Evolutionary conservation across 148 eudicot species (phyloP), one percentile per base, ranked within the genome.

Genomic region (Chenopodium berlandieri): DNA sequence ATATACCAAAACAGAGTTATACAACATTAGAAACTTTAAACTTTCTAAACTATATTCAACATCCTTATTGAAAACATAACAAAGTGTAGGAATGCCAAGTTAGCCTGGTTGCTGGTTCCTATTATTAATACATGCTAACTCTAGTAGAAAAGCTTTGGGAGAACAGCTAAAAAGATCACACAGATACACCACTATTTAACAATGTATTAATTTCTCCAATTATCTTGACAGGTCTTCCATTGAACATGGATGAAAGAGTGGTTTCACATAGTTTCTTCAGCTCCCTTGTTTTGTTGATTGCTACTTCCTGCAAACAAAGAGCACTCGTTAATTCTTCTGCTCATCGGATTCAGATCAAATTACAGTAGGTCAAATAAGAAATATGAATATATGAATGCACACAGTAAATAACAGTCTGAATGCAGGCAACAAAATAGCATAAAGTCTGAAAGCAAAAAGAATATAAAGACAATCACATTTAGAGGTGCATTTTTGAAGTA

Each of bases 151-250:
- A 30, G 32, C 30, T 58, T 58, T 40, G 10, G 12, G 25, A 81
- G 48, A 76, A n/a, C 27, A 80, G 30, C 31, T 47, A 32, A 31
- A 50, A 66, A 79, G 50, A 34, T 89, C 79, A 89, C 22, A 82
- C 80, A 54, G 83, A 34, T 20, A 79, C 78, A 81, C 91, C 86
- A 68, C 86, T 87, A 64, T 86, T 90, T 82, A 91, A 77, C 79
- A 94, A 79, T 80, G 93, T 80, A 77, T 93, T 91, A 46, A 92
- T 94, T 87, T 94, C 95, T 85, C 95, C 94, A 44, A 93, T 91
- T 54, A 95, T 94, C 81, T 95, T 85, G 71, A 94, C 99, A 40
- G 97, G 97, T 82, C 99, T 89, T 80, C 97, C 98, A 76, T 95
- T 93, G 75, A 95, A 95, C 92, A 93, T 89, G 64, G 91, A 78